phyloP scores from a whole-genome alignment of 371 early-diverging fungal species.

The Synchytrium microbalum region DNA sequence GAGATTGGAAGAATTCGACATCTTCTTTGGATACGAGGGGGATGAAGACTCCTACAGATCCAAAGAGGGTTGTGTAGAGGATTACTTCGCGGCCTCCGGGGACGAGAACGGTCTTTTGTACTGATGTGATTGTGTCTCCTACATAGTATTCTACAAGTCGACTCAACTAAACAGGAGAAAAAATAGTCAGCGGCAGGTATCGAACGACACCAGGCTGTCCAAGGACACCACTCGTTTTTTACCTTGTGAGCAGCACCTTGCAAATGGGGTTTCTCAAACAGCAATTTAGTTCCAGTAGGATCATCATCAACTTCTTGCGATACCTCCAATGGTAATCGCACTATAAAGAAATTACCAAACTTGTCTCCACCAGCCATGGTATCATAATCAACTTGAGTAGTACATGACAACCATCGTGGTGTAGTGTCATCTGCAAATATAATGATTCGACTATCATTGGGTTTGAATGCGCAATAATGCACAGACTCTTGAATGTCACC shows the following conservation, averaged over 20 bases:
- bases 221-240: slow-evolving; percentile 8
- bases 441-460: slow-evolving; percentile 68
- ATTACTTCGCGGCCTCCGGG: slow-evolving; percentile 79
- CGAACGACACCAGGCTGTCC: too few relatives aligned
- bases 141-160: slow-evolving; percentile 68
- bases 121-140: slow-evolving; percentile 77
- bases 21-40: slow-evolving; percentile 85
- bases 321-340: slow-evolving; percentile 57
- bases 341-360: slow-evolving; percentile 86
- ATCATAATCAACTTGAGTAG: slow-evolving; percentile 81
- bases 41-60: slow-evolving; percentile 73
- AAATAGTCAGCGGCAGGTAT: not conserved
- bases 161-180: slow-evolving; percentile 37
- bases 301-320: slow-evolving; percentile 76
- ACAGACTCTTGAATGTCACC: slow-evolving; percentile 86
- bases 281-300: slow-evolving; percentile 69
- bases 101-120: slow-evolving; percentile 68
- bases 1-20: slow-evolving; percentile 82
- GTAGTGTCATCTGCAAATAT: slow-evolving; percentile 90
- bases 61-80: slow-evolving; percentile 79
- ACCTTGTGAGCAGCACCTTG: slow-evolving; percentile 85
- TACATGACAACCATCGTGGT: slow-evolving; percentile 78
- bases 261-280: slow-evolving; percentile 68
- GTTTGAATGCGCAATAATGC: slow-evolving; percentile 66
- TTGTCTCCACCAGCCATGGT: slow-evolving; percentile 92